Conservation (phyloP, 2,329 filamentous ascomycete species). For the Neophaeococcomyces mojaviensis region DNA sequence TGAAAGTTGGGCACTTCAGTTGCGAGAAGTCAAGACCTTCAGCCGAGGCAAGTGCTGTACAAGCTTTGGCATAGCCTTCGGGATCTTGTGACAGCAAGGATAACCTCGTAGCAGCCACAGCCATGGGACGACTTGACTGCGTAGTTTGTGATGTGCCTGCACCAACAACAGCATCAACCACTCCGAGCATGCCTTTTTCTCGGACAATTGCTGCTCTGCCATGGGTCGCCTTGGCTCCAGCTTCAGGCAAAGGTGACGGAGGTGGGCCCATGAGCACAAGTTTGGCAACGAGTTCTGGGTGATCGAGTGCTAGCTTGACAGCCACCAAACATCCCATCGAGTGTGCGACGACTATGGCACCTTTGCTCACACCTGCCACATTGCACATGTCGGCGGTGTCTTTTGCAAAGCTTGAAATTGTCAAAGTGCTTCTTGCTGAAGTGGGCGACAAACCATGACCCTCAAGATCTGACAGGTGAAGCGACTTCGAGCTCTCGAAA, state of each 20-base stretch:
- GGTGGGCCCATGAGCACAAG: conserved; percentile 45
- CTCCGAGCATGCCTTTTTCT: conserved; percentile 37
- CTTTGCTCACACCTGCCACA: conserved; percentile 22
- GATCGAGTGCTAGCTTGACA: conserved; percentile 32
- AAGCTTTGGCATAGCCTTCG: conserved; percentile 50
- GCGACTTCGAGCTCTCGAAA: conserved; percentile 25
- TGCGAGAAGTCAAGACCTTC: conserved; percentile 28
- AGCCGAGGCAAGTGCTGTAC: conserved; percentile 40
- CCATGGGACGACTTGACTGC: conserved; percentile 33
- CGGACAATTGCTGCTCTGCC: conserved; percentile 37
- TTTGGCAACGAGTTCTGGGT: conserved; percentile 36
- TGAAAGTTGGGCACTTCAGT: conserved; percentile 29
- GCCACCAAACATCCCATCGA: conserved; percentile 47
- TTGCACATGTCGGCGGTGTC: conserved; percentile 37
- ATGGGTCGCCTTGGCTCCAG: conserved; percentile 25
- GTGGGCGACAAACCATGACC: conserved; percentile 50
- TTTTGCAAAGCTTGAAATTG: conserved; percentile 36
- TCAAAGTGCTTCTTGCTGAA: conserved; percentile 35
- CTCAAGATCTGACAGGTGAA: conserved; percentile 48
- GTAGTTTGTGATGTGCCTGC: conserved; percentile 33
- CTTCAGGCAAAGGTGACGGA: conserved; percentile 36
- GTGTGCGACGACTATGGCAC: conserved; percentile 43
- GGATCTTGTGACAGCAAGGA: conserved; percentile 43
- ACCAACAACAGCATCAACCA: conserved; percentile 34
- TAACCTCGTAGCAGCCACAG: conserved; percentile 35